These are phyloP conservation scores for Lasiodiplodia citricola DNA, from an alignment of 2,329 filamentous ascomycete genomes.

Conservation along the genomic window DNA sequence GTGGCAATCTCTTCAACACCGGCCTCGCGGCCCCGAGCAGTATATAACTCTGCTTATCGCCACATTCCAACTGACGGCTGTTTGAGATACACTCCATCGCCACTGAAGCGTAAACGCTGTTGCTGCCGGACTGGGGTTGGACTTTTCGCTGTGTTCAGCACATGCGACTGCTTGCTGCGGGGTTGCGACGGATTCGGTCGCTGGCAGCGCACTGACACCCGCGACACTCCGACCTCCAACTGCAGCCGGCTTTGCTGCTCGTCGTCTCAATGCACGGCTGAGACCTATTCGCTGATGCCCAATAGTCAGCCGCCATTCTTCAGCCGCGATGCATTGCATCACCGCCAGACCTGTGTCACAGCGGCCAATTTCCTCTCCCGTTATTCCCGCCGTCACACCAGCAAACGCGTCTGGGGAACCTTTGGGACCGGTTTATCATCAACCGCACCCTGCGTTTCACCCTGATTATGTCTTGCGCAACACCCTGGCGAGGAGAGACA, in stretches of 20 bases:
- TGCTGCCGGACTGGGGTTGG: not conserved
- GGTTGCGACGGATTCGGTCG: conserved; percentile 18
- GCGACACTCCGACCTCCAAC: not conserved
- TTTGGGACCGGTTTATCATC: not conserved
- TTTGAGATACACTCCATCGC: not conserved
- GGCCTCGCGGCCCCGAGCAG: not conserved
- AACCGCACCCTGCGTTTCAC: conserved; percentile 4
- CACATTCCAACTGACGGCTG: not conserved
- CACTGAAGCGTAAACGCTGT: not conserved
- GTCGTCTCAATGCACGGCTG: not conserved
- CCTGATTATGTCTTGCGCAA: not conserved
- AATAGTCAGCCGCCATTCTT: not conserved
- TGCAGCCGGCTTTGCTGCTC: not conserved
- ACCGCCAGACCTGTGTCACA: not conserved
- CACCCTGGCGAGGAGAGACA: no score
- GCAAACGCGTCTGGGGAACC: not conserved
- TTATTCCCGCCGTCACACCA: not conserved
- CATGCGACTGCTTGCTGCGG: not conserved
- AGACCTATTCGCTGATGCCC: conserved; percentile 2
- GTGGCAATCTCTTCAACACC: not conserved
- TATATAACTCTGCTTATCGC: conserved; percentile 1
- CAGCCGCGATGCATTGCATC: not conserved
- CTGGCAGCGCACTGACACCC: not conserved
- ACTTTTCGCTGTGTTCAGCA: not conserved
- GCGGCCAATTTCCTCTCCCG: not conserved